Evolutionary conservation across 2,329 filamentous ascomycete species (phyloP).

Genomic region (Xylariaceae sp.): DNA sequence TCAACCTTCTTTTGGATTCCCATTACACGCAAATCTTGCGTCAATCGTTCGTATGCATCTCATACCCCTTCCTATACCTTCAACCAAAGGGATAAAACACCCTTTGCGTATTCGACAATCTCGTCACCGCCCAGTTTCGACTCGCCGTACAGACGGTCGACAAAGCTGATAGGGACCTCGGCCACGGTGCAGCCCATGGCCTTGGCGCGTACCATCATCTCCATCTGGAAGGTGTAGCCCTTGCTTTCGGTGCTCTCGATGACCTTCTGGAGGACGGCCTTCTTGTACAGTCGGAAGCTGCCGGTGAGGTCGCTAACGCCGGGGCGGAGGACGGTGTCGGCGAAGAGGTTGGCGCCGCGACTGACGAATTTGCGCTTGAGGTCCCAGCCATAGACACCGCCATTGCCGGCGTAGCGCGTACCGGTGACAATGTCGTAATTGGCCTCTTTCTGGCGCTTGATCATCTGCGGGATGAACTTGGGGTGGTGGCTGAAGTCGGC

Average conservation of each 20-base stretch:
- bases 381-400: constrained; percentile 95
- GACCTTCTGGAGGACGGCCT: constrained; percentile 78
- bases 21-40: constrained; percentile 12
- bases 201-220: constrained; percentile 97
- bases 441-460: constrained; percentile 66
- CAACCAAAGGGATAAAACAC: constrained; percentile 69
- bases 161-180: constrained; percentile 94
- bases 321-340: constrained; percentile 86
- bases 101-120: constrained; percentile 94
- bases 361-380: constrained; percentile 81
- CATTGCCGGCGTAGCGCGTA: constrained; percentile 83
- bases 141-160: constrained; percentile 91
- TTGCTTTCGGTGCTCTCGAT: constrained; percentile 90
- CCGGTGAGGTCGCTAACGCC: constrained; percentile 95
- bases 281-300: constrained; percentile 93
- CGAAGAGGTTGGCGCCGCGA: constrained; percentile 88
- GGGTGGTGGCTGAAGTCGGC: constrained; percentile 99
- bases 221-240: constrained; percentile 99
- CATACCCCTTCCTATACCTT: constrained; percentile 52
- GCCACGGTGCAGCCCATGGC: constrained; percentile 90
- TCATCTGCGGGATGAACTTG: constrained; percentile 97
- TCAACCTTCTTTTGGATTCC: constrained; percentile 12
- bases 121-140: constrained; percentile 91
- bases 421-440: constrained; percentile 97
- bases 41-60: constrained; percentile 1